Percentiles rank a stretch among this genome's conserved stretches.
Conservation (phyloP, 169 alveolate genomes). For the Eimeria sp. region DNA sequence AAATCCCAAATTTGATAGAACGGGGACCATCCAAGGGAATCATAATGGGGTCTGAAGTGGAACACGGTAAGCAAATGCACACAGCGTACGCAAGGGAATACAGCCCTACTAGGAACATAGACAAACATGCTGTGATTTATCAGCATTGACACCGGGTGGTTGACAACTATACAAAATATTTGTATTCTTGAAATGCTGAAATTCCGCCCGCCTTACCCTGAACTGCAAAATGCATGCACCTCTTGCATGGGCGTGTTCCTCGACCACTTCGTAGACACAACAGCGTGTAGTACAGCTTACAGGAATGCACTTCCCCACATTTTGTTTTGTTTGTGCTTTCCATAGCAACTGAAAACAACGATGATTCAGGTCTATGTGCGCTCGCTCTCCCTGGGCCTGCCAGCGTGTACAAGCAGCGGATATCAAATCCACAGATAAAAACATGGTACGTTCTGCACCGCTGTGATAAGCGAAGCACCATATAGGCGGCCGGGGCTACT, state of each 20-base stretch:
- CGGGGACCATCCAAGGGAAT: conserved; percentile 17
- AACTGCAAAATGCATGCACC: background rate
- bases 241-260: background rate
- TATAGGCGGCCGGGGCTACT: background rate
- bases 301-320: background rate
- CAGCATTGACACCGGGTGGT: background rate
- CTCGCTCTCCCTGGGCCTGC: conserved; percentile 41
- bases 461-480: background rate
- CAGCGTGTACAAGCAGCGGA: conserved; percentile 29
- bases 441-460: conserved; percentile 2
- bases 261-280: background rate
- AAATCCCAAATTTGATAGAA: background rate
- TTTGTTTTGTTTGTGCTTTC: background rate
- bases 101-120: background rate
- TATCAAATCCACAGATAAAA: conserved; percentile 36
- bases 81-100: background rate
- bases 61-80: background rate
- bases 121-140: background rate
- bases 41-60: background rate
- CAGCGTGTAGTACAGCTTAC: background rate
- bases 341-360: background rate
- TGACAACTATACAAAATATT: background rate
- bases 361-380: background rate
- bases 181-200: background rate
- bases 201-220: background rate